These are phyloP conservation scores for Eucalyptus coolabah DNA, from an alignment of 345 rosid species.

Conservation along the genomic window DNA sequence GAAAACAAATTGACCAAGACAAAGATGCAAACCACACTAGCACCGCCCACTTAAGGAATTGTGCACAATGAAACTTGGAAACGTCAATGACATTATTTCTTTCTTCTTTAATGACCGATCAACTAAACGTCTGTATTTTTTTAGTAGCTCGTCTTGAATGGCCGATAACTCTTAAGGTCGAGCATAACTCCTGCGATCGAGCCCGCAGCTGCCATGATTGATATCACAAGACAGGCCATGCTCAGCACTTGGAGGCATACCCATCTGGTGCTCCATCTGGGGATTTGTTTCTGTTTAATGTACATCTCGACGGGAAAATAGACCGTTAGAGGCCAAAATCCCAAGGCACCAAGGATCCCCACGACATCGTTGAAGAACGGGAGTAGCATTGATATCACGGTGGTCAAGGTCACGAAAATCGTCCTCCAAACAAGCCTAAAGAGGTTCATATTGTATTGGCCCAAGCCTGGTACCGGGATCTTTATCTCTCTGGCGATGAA, in stretches of 20 bases:
- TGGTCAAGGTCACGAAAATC: constrained; percentile 29
- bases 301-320: constrained; percentile 58
- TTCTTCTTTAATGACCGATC: neutral
- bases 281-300: constrained; percentile 27
- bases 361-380: constrained; percentile 47
- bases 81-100: neutral
- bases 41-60: neutral
- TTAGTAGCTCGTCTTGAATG: constrained; percentile 29
- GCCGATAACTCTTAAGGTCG: constrained; percentile 27
- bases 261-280: constrained; percentile 53
- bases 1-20: neutral
- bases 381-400: constrained; percentile 40
- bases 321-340: constrained; percentile 53
- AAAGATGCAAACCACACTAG: neutral
- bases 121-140: neutral
- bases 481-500: constrained; percentile 24
- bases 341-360: constrained; percentile 42
- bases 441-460: constrained; percentile 18
- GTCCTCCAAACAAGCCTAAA: constrained; percentile 41
- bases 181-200: constrained; percentile 34
- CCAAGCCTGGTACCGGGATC: constrained; percentile 14
- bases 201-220: constrained; percentile 34
- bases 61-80: neutral
- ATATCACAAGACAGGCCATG: constrained; percentile 27
- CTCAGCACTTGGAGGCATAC: constrained; percentile 32